Percentiles rank a stretch among this genome's conserved stretches.
Evolutionary conservation across 192 early-diverging fungal genomes (phyloP).

Genomic region (Umbelopsis isabellina): DNA sequence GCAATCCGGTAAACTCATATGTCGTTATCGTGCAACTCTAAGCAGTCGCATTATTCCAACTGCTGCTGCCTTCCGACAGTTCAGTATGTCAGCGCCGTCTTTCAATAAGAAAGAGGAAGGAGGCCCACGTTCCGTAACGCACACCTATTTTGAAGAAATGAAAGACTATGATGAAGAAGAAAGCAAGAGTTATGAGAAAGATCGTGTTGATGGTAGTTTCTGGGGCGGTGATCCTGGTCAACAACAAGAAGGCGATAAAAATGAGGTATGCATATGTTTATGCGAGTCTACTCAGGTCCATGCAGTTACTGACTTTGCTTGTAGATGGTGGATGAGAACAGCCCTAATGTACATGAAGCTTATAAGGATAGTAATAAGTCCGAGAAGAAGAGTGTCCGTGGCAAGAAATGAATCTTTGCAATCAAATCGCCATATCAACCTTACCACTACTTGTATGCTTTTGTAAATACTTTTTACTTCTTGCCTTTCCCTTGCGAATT

Average conservation of each 20-base stretch:
- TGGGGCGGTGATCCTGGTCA: constrained; percentile 16
- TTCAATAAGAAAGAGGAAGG: background rate
- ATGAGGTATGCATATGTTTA: background rate
- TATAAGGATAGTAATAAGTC: background rate
- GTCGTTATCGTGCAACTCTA: too few species aligned
- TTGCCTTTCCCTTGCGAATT: too few species aligned
- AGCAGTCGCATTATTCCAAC: background rate
- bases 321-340: background rate
- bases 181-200: background rate
- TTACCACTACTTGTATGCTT: too few species aligned
- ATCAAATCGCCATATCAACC: background rate
- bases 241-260: background rate
- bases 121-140: constrained; percentile 2
- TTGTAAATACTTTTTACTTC: too few species aligned
- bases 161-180: constrained; percentile 14
- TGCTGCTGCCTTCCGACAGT: background rate
- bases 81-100: constrained; percentile 1
- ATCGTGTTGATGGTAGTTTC: constrained; percentile 13
- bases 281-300: background rate
- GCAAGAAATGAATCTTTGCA: background rate
- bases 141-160: constrained; percentile 11
- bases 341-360: constrained; percentile 1
- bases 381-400: background rate
- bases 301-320: background rate
- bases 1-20: too few species aligned